phyloP scores from a whole-genome alignment of 2,329 filamentous ascomycete species.

The Fusarium longipes region DNA sequence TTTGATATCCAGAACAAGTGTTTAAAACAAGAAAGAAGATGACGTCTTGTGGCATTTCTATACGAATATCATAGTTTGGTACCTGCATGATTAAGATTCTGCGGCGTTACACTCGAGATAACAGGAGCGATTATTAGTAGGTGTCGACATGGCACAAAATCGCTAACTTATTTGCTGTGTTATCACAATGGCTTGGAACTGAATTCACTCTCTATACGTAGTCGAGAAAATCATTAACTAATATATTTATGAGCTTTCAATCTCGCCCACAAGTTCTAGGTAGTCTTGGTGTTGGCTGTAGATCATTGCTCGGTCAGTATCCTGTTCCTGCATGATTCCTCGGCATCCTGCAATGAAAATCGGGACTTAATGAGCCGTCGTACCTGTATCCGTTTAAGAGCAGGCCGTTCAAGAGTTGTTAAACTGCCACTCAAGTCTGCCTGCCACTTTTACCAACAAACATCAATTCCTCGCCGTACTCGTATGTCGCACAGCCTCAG shows the following conservation, averaged over 20 bases:
- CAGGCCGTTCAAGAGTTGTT: not conserved
- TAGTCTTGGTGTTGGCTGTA: not conserved
- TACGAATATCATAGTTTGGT: slow-evolving; percentile 10
- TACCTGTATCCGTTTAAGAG: no score
- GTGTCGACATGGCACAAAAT: not conserved
- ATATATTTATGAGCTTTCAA: not conserved
- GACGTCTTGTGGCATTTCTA: not conserved
- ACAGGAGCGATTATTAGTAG: not conserved
- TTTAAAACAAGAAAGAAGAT: not conserved
- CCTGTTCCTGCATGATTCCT: not conserved
- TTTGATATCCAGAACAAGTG: not conserved
- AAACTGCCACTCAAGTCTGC: no score
- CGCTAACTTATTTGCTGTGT: no score
- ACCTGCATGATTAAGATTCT: slow-evolving; percentile 19
- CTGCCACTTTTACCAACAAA: not conserved
- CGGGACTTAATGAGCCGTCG: not conserved
- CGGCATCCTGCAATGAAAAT: not conserved
- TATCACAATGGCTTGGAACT: not conserved
- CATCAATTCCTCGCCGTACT: not conserved
- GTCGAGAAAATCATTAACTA: not conserved
- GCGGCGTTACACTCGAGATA: slow-evolving; percentile 1
- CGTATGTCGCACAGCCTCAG: slow-evolving; percentile 10
- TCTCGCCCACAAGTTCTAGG: not conserved
- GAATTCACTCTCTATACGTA: not conserved
- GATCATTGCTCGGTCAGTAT: not conserved